A percentile compares a stretch with the other conserved stretches of the same genome.
These are phyloP conservation scores for Ogataea henricii DNA, from an alignment of 805 yeast genomes.

Conservation along the genomic window DNA sequence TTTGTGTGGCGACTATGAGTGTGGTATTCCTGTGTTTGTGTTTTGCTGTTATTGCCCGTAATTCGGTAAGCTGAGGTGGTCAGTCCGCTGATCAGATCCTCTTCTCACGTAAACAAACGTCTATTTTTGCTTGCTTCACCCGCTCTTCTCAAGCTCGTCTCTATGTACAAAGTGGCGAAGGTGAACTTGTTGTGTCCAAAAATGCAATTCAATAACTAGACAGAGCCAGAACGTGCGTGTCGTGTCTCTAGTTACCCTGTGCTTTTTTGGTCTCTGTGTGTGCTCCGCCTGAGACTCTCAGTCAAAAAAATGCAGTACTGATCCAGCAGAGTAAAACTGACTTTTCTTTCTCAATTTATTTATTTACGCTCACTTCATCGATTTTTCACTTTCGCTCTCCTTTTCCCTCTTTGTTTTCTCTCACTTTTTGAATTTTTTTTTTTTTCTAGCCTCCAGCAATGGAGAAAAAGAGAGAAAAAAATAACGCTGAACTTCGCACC, in stretches of 20 bases:
- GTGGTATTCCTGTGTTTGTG: background rate
- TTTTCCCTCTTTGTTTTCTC: background rate
- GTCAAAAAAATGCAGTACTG: background rate
- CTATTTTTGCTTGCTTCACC: background rate
- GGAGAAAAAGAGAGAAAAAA: conserved; percentile 1
- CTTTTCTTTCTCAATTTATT: background rate
- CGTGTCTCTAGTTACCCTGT: background rate
- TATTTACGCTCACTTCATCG: background rate
- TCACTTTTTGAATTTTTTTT: too few relatives aligned
- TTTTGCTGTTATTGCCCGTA: background rate
- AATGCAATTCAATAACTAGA: conserved; percentile 1
- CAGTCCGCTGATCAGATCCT: background rate
- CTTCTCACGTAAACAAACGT: background rate
- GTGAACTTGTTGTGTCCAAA: background rate
- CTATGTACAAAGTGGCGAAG: conserved; percentile 5
- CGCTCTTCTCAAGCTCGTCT: background rate
- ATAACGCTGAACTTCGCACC: background rate
- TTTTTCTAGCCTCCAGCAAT: conserved; percentile 1
- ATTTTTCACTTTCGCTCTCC: conserved; percentile 5
- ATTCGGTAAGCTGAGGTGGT: background rate
- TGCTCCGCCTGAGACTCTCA: conserved; percentile 1
- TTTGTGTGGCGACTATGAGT: conserved; percentile 2
- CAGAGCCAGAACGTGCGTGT: background rate
- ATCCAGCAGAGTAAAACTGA: background rate
- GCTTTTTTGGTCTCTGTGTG: background rate